Evolutionary conservation across 352 stramenopile genomes (phyloP), one percentile per base, ranked within the genome.

Genomic region (Globisporangium cystogenes): DNA sequence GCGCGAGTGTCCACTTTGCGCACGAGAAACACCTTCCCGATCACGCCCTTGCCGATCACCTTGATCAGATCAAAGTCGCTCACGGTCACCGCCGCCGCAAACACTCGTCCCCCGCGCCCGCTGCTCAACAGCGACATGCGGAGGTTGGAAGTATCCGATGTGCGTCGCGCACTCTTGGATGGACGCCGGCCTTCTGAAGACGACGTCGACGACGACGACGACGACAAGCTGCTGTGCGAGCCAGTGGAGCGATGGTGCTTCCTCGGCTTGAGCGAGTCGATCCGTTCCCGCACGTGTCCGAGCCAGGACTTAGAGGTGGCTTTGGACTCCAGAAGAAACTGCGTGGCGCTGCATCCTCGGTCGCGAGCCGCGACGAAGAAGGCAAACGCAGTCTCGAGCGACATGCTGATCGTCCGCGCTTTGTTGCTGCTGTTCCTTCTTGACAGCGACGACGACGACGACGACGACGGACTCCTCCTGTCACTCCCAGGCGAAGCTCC

Each of bases 21-120:
- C 31, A 94, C 86, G 11, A 96, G 66, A 43, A 96, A 84, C 8
- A 97, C 89, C 63, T 95, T 97, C 49, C 90, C 90, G 56, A 96
- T 95, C 58, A 60, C 82, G 29, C 83, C 83, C 44, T 87, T 85
- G 35, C 83, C 83, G 44, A 94, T 90, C 16, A 92, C 79, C 40
- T 87, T 83, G 55, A 94, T 87, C 61, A 91, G 55, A 26, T 91
- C 77, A 57, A 94, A 92, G 56, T 94, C 83, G 36, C 84, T 89
- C 14, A 92, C 82, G 33, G 86, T 95, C 24, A 87, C 68, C 7
- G 69, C 60, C 42, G 72, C 42, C 0, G 60, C 48, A 35, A 64
- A 70, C 16, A 60, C 56, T 27, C 59, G 57, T 5, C 55, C 52
- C 14, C 70, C 70, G 20, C 68, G 45, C n/a, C 60, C 60, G 48